These are phyloP conservation scores for Tetrahymena malaccensis DNA, from an alignment of 73 alveolate species.

Conservation along the genomic window DNA sequence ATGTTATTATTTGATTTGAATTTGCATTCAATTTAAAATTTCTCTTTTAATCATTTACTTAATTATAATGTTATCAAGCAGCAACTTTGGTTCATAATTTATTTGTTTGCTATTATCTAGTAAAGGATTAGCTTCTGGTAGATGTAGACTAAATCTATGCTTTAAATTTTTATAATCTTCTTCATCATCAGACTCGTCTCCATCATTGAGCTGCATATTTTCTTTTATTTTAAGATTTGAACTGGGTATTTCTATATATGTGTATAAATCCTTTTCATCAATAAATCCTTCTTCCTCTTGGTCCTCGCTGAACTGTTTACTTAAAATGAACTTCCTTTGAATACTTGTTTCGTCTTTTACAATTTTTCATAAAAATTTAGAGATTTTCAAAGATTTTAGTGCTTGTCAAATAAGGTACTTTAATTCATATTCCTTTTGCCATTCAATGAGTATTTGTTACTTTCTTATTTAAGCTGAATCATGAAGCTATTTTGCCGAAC, in stretches of 20 bases:
- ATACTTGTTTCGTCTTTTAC: not conserved
- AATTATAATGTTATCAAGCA: not conserved
- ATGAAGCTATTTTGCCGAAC: not conserved
- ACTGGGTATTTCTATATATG: not conserved
- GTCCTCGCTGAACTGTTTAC: not conserved
- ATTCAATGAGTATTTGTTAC: not conserved
- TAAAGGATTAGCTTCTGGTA: not conserved
- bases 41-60: not conserved
- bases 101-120: not conserved
- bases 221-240: not conserved
- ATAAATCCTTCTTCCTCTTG: not conserved
- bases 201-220: not conserved
- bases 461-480: not conserved
- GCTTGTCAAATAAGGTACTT: not conserved
- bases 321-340: not conserved
- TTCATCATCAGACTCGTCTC: not conserved
- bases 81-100: not conserved
- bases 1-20: not conserved
- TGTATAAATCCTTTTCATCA: not conserved
- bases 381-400: not conserved
- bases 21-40: not conserved
- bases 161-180: not conserved
- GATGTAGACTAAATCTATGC: not conserved
- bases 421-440: not conserved
- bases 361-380: not conserved